Base-by-base conservation (phyloP, 495 filamentous ascomycete species). In the Pseudomonodictys pantanalensis region DNA sequence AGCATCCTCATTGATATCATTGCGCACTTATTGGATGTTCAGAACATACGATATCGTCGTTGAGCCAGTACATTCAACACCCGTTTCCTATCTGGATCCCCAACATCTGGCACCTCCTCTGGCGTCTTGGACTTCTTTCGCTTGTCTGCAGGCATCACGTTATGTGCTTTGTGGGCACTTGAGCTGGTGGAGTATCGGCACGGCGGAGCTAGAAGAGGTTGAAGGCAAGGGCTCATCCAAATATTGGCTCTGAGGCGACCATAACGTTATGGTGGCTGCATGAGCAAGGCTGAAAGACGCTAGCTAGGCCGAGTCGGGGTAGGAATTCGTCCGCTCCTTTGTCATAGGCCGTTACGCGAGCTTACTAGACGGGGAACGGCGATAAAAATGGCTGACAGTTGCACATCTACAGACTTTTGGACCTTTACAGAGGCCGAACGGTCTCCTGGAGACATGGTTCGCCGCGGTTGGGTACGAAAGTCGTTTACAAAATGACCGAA, bases 51-150 rank as follows among this genome's bases (percentile, higher is more conserved):
- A 54, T 81, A 81, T 72, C 77, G 65, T 17, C 78, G 68, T 66
- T 79, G 78, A 2, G 77, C 78, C 3, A 81, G 69, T 2, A 79
- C 71, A 56, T 79, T 81, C 29, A 81, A 56, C 12, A 78, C 71
- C 1, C 78, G 70, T 68, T 79, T 81, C 9, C 78, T 65, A 48
- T 81, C 77, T 8, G 66, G 66, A 60, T 69, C 54, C n/a, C 66
- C 66, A 11, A 32, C 50, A 9, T 45, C 33, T 17, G 66, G 66
- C 3, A 69, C 62, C 1, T 25, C 30, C 17, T 47, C 39, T n/a
- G 52, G 45, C 8, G 51, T 60, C 30, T 39, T 51, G 26, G 51
- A 17, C 25, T 58, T 61, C 42, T 52, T 52, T 44, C 46, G 45
- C 17, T 41, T 52, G 20, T 58, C 52, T 52, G 35, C 22, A 52